Evolutionary conservation across 1,284 basidiomycete species (phyloP).

Genomic region (Trametes sp.): DNA sequence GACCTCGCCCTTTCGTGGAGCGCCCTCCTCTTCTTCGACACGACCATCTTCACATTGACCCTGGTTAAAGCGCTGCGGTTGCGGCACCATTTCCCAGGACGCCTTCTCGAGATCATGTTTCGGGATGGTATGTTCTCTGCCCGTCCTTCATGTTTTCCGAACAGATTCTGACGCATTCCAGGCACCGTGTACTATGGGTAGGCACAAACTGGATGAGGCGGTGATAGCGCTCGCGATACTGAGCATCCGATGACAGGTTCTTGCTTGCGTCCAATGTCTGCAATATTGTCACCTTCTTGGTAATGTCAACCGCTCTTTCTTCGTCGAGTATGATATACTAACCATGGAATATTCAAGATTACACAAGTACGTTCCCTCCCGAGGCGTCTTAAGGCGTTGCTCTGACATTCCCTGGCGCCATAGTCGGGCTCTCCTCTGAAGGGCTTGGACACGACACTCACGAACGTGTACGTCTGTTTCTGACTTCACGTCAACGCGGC

Average conservation of each 20-base stretch:
- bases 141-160: neutral
- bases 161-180: constrained; percentile 7
- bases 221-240: neutral
- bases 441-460: constrained; percentile 19
- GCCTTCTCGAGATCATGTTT: constrained; percentile 29
- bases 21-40: constrained; percentile 32
- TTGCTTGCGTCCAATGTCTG: constrained; percentile 32
- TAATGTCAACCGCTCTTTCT: constrained; percentile 14
- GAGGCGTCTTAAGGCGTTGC: neutral
- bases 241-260: constrained; percentile 19
- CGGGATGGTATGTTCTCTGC: constrained; percentile 25
- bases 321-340: neutral
- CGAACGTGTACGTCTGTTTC: constrained; percentile 34
- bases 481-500: too few relatives aligned
- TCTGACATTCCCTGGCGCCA: neutral
- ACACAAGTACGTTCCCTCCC: constrained; percentile 10
- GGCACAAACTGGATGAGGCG: neutral
- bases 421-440: constrained; percentile 25
- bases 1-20: constrained; percentile 26
- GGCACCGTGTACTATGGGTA: constrained; percentile 24
- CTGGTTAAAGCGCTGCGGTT: constrained; percentile 23
- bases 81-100: constrained; percentile 19
- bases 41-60: constrained; percentile 28
- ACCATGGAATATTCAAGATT: constrained; percentile 1
- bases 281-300: constrained; percentile 37